Conservation (phyloP, 805 yeast species). For the Pichia rugopelliculosa region DNA sequence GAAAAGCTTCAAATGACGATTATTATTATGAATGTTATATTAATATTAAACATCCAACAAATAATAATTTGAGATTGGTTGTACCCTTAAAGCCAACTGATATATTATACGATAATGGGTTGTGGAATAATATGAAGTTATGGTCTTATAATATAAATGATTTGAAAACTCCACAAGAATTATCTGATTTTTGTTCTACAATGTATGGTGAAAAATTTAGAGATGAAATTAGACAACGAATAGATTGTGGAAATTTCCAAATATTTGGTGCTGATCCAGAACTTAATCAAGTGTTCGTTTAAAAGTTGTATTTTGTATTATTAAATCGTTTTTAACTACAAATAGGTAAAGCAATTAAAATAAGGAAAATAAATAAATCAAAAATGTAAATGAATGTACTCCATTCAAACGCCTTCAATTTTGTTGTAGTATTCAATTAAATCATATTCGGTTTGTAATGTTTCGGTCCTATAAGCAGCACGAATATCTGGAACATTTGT, state of each 20-base stretch:
- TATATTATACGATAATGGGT: conserved; percentile 33
- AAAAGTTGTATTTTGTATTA: not conserved
- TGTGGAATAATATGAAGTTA: conserved; percentile 27
- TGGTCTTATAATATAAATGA: conserved; percentile 23
- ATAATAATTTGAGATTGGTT: conserved; percentile 30
- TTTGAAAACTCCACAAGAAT: conserved; percentile 9
- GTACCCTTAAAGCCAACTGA: conserved; percentile 29
- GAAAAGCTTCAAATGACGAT: conserved; percentile 1
- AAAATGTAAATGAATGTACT: not conserved
- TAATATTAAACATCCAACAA: conserved; percentile 31
- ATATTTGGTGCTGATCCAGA: conserved; percentile 18
- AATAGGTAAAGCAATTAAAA: not conserved
- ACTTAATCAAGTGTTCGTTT: not conserved
- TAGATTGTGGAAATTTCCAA: conserved; percentile 22
- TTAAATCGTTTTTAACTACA: not conserved
- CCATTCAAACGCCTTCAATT: conserved; percentile 1
- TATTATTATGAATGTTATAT: conserved; percentile 33
- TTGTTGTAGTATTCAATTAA: conserved; percentile 49
- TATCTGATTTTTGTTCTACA: conserved; percentile 25
- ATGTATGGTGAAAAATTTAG: conserved; percentile 21
- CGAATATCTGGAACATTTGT: conserved; percentile 93
- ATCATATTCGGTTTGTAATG: conserved; percentile 63
- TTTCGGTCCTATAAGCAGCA: conserved; percentile 75
- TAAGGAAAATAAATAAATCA: not conserved
- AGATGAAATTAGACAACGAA: conserved; percentile 16